Base-by-base conservation (phyloP, 306 rosid genomes). In the Cicer cuneatum region DNA sequence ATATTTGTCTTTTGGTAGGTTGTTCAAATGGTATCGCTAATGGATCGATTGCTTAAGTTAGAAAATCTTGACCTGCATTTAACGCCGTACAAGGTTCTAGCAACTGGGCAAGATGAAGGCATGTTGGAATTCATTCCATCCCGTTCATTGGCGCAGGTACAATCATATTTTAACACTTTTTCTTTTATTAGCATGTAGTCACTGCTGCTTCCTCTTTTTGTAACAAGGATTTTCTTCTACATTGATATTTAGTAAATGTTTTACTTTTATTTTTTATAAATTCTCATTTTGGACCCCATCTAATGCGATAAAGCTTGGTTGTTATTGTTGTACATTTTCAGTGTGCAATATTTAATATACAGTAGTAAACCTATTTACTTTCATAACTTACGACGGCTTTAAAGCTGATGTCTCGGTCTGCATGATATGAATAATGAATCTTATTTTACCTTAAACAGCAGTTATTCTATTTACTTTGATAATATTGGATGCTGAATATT, bases 71-170 rank as follows among this genome's bases (percentile, higher is more conserved):
- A 94, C 71, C 82, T 94, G 41, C 88, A 89, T 80, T 85, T 94
- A 65, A 94, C 99, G 61, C 99, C 99, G 5, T 94, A 92, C 79
- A 88, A 85, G 83, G 99, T 94, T 79, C 88, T 94, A 45, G 99
- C 99, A 39, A 94, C 97, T 56, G 99, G 96, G 71, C 99, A 94
- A 86, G 99, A 94, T 80, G 99, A 94, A 87, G 97, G 99, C 89
- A 92, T 94, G 97, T 13, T 92, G 84, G 97, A 94, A 78, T 90
- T 90, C 64, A 90, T 94, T 78, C 99, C 99, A 68, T 94, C 99
- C 40, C 93, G 85, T 61, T 87, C 99, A 38, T 83, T 92, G 78
- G 99, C 99, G 0, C 93, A 73, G 95, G 97, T 94, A 81, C 57
- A 21, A 41, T 16, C 13, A 40, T 72, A 38, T 16, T 9, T 59